Conservation (phyloP, 495 filamentous ascomycete genomes). For the Penicillium lagena region DNA sequence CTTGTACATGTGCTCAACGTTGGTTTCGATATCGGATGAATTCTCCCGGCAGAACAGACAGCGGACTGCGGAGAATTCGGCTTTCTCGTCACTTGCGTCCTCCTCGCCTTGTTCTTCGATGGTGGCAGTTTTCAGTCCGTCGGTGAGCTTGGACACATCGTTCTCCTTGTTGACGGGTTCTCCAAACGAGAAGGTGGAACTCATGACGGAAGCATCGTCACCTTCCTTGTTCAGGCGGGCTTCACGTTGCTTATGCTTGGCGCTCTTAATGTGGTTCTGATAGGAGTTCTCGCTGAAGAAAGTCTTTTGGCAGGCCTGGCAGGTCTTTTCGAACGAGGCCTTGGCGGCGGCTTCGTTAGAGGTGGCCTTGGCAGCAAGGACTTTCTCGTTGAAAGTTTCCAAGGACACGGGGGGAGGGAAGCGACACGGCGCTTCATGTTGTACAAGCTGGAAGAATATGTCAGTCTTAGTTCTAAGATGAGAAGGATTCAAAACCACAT, state of each 20-base stretch:
- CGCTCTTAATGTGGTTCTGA: conserved; percentile 84
- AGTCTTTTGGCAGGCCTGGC: conserved; percentile 78
- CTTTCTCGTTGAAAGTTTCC: conserved; percentile 93
- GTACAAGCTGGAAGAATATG: conserved; percentile 59
- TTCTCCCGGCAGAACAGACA: conserved; percentile 90
- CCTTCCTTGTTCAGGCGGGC: conserved; percentile 36
- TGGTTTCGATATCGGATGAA: conserved; percentile 64
- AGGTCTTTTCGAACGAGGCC: conserved; percentile 81
- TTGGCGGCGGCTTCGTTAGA: conserved; percentile 79
- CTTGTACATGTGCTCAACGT: conserved; percentile 82
- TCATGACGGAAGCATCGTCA: conserved; percentile 75
- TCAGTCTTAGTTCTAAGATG: not conserved
- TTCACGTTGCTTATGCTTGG: conserved; percentile 76
- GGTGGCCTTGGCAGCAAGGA: conserved; percentile 82
- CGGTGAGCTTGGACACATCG: conserved; percentile 74
- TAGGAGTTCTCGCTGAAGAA: conserved; percentile 97
- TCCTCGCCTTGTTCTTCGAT: conserved; percentile 42
- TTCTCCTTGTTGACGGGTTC: conserved; percentile 65
- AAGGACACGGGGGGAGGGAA: conserved; percentile 87
- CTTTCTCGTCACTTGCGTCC: conserved; percentile 19
- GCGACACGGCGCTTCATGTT: conserved; percentile 96
- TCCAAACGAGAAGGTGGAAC: conserved; percentile 85
- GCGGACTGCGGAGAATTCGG: conserved; percentile 45
- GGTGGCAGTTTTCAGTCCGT: conserved; percentile 68
- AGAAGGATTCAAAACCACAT: conserved; percentile 32